Conservation (phyloP, 306 rosid species). For the Adenanthera pavonina region DNA sequence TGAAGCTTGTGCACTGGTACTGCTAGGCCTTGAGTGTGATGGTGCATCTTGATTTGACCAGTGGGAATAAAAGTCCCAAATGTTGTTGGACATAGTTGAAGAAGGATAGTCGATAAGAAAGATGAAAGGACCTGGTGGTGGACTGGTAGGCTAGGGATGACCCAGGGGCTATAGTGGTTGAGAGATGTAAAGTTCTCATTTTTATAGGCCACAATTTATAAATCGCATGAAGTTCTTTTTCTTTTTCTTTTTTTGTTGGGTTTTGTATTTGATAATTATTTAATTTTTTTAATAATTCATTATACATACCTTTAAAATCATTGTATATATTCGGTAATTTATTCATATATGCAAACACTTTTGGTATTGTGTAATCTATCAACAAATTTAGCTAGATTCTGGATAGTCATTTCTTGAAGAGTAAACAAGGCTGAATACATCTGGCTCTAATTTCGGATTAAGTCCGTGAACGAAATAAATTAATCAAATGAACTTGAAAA, state of each 20-base stretch:
- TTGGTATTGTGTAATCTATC: background rate
- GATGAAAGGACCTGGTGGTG: background rate
- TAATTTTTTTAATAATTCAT: background rate
- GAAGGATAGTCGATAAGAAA: background rate
- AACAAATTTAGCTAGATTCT: background rate
- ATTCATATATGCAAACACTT: background rate
- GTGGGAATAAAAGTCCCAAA: background rate
- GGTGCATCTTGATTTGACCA: background rate
- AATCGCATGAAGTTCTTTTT: background rate
- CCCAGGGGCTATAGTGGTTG: background rate
- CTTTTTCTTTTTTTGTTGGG: background rate
- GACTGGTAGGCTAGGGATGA: background rate
- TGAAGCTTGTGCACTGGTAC: background rate
- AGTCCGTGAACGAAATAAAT: background rate
- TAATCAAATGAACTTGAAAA: background rate
- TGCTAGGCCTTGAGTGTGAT: background rate
- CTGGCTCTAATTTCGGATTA: background rate
- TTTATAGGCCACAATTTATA: background rate
- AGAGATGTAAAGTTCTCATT: background rate
- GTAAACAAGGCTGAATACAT: background rate
- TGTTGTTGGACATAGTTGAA: background rate
- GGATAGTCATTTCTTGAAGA: background rate
- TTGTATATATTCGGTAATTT: background rate
- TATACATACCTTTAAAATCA: no score
- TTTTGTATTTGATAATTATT: background rate